A percentile compares a stretch with the other conserved stretches of the same genome.
These are phyloP conservation scores for Pestalotiopsis sp. DNA, from an alignment of 2,329 filamentous ascomycete genomes.

Conservation along the genomic window DNA sequence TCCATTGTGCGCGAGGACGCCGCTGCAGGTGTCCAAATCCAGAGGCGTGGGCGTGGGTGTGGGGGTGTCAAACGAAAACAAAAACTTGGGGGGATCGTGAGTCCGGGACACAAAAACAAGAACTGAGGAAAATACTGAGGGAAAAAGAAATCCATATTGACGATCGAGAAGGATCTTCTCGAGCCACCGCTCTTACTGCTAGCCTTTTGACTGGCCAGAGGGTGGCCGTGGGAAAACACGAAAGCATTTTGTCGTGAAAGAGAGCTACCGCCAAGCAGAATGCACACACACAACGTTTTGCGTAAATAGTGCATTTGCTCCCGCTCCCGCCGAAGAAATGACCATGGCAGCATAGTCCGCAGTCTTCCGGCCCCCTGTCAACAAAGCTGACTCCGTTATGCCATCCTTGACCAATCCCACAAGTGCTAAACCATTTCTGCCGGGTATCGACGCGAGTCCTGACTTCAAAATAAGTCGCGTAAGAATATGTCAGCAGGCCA, in stretches of 20 bases:
- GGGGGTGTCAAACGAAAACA: conserved; percentile 9
- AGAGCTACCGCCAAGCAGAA: conserved; percentile 30
- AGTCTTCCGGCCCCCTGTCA: conserved; percentile 31
- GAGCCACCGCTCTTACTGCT: conserved; percentile 8
- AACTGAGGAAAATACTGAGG: conserved; percentile 10
- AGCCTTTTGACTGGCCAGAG: conserved; percentile 10
- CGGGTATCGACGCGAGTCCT: conserved; percentile 30
- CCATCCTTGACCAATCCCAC: conserved; percentile 32
- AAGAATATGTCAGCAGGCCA: conserved; percentile 5
- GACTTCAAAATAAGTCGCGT: conserved; percentile 9
- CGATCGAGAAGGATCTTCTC: conserved; percentile 10
- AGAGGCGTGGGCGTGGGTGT: conserved; percentile 4
- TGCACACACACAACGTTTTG: conserved; percentile 27
- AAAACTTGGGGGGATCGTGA: conserved; percentile 11
- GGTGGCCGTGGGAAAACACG: background rate
- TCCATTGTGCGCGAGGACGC: conserved; percentile 8
- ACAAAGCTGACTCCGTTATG: conserved; percentile 32
- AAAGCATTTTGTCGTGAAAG: conserved; percentile 21
- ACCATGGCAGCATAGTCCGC: conserved; percentile 30
- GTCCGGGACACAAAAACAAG: conserved; percentile 11
- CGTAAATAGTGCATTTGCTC: conserved; percentile 27
- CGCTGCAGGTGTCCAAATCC: conserved; percentile 8
- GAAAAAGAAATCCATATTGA: conserved; percentile 15
- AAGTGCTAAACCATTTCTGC: conserved; percentile 33
- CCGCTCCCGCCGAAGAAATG: conserved; percentile 21